Evolutionary conservation across 345 rosid genomes (phyloP).

Genomic region (Arabidopsis suecica): DNA sequence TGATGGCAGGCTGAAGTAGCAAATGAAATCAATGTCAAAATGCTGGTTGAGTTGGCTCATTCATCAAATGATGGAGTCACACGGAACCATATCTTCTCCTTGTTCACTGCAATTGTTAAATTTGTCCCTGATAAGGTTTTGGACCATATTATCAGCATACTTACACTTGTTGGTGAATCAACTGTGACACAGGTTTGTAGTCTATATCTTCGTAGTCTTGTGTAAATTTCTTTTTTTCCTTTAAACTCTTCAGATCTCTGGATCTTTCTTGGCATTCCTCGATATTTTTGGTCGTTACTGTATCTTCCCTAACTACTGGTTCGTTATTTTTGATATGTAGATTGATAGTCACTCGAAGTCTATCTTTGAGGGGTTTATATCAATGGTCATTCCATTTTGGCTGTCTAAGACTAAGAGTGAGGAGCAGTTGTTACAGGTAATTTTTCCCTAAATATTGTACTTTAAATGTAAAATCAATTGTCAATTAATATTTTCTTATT

Average conservation of each 20-base stretch:
- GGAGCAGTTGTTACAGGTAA: constrained; percentile 79
- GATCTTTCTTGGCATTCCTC: background rate
- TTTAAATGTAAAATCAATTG: constrained; percentile 9
- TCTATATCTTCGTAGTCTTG: constrained; percentile 11
- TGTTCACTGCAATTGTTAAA: constrained; percentile 68
- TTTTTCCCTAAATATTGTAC: background rate
- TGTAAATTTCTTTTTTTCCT: constrained; percentile 1
- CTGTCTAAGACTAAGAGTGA: constrained; percentile 59
- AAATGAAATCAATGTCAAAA: constrained; percentile 54
- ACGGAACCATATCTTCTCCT: constrained; percentile 66
- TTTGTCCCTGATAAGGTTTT: constrained; percentile 64
- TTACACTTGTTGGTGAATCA: constrained; percentile 78
- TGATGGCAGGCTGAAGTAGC: constrained; percentile 59
- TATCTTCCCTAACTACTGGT: constrained; percentile 3
- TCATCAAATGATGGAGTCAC: constrained; percentile 62
- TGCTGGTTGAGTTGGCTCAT: constrained; percentile 74
- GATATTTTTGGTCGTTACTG: constrained; percentile 5
- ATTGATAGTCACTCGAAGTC: constrained; percentile 74
- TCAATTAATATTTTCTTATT: constrained; percentile 11
- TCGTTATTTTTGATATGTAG: constrained; percentile 47
- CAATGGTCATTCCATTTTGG: constrained; percentile 87
- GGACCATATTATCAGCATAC: constrained; percentile 67
- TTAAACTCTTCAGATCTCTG: constrained; percentile 5
- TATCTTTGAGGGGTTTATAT: constrained; percentile 78
- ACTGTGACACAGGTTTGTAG: constrained; percentile 77